phyloP scores from a whole-genome alignment of 768 basidiomycete genomes.

The Suillus alpinus region DNA sequence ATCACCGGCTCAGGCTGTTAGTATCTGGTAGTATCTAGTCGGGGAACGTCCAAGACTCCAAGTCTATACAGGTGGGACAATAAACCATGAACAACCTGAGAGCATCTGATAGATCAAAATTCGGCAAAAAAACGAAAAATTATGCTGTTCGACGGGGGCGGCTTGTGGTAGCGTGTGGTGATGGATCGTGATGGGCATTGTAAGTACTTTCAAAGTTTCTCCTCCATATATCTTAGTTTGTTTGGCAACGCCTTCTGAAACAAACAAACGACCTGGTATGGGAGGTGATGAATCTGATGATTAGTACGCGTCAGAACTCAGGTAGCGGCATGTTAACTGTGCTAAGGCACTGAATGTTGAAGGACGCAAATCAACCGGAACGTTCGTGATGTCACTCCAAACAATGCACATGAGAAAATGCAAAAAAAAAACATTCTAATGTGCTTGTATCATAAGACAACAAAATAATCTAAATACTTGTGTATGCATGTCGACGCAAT shows the following conservation, averaged over 20 bases:
- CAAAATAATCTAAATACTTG: not conserved
- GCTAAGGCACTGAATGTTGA: not conserved
- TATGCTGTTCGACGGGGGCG: not conserved
- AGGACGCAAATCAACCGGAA: not conserved
- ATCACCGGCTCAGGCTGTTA: too few relatives aligned
- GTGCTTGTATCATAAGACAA: not conserved
- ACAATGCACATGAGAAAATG: too few relatives aligned
- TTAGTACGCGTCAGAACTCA: not conserved
- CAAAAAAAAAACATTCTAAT: too few relatives aligned
- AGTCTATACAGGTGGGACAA: not conserved
- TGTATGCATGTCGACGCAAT: not conserved
- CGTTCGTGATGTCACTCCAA: not conserved
- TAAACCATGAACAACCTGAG: not conserved
- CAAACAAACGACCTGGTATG: not conserved
- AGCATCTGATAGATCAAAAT: not conserved
- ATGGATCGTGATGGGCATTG: not conserved
- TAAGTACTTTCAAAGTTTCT: too few relatives aligned
- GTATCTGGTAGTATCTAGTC: too few relatives aligned
- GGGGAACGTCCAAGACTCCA: too few relatives aligned
- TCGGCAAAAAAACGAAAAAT: not conserved
- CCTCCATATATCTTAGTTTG: not conserved
- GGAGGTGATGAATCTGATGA: not conserved
- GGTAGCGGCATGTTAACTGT: not conserved
- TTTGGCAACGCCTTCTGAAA: not conserved
- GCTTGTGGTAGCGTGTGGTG: not conserved